Percentiles rank a stretch among this genome's conserved stretches.
These are phyloP conservation scores for Plenodomus lindquistii DNA, from an alignment of 2,329 filamentous ascomycete species.

Conservation along the genomic window DNA sequence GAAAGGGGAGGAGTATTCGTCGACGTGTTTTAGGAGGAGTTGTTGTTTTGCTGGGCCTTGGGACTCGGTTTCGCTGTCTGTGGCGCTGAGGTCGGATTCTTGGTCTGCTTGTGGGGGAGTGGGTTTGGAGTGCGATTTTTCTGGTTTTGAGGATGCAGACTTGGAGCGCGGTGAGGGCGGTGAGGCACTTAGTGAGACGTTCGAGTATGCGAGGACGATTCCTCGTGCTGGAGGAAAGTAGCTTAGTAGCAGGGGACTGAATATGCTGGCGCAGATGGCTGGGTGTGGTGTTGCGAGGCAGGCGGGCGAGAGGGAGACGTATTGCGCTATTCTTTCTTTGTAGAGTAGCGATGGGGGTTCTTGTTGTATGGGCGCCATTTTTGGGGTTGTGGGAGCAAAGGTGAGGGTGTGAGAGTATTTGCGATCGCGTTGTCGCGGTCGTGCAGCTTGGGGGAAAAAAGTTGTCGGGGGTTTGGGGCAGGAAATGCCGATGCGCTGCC, in stretches of 20 bases:
- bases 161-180: conserved; percentile 47
- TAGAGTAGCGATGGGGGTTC: conserved; percentile 61
- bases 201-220: conserved; percentile 74
- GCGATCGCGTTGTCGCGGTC: conserved; percentile 18
- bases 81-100: conserved; percentile 6
- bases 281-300: conserved; percentile 72
- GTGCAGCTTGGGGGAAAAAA: conserved; percentile 30
- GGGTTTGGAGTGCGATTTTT: conserved; percentile 1
- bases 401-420: conserved; percentile 10
- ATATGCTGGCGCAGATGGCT: conserved; percentile 72
- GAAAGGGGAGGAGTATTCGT: conserved; percentile 83
- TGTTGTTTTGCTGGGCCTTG: not conserved
- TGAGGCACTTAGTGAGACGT: conserved; percentile 66
- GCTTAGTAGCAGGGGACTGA: conserved; percentile 74
- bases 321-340: conserved; percentile 78
- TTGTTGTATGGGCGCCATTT: conserved; percentile 32
- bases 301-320: conserved; percentile 72
- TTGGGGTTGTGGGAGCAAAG: conserved; percentile 1
- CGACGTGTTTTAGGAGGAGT: conserved; percentile 30
- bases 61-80: conserved; percentile 4
- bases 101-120: conserved; percentile 3
- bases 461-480: conserved; percentile 28
- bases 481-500: conserved; percentile 14
- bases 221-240: conserved; percentile 75
- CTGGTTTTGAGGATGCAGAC: not conserved